Evolutionary conservation across 192 early-diverging fungal species (phyloP), one percentile per base, ranked within the genome.

Genomic region (Coemansia guatemalensis): DNA sequence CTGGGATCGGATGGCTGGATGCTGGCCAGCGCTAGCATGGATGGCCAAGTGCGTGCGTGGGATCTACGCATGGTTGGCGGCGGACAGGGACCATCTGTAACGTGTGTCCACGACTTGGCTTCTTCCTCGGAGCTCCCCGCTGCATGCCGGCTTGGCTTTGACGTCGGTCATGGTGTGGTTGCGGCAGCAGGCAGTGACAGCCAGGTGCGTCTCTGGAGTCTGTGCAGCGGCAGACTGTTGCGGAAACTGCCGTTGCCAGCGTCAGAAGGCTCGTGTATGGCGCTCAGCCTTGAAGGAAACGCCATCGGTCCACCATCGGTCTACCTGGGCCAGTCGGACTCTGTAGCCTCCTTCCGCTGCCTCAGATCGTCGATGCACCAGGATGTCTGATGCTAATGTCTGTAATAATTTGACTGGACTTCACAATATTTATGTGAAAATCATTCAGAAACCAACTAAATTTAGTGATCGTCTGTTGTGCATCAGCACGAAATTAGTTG

Each of bases 1-100:
- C 5, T 79, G 11, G 58, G 66, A 26, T 24, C 53, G 8, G 70
- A 79, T 12, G 60, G 60, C 5, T 60, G 69, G 55, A 51, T 53
- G 48, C 25, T 79, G 33, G 67, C 47, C 32, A 73, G 67, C 39
- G 60, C 70, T 1, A 68, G 76, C 55, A 73, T 72, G 71, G 71
- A 79, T 29, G 60, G 71, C 17, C 48, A 29, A 7, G 67, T 73
- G 30, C 44, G 52, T 27, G 56, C 65, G 35, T 79, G 71, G 71
- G 76, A 79, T 51, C 22, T 73, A 8, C 70, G 76, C 5, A 79
- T 73, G 76, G 49, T 55, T 5, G 27, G n/a, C 2, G 48, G 24
- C 23, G 30, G 23, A 53, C 56, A 41, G 33, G 27, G 56, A 24
- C 48, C 58, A 57, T 29, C 33, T 9, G 47, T 53, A 4, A 21